Conservation (phyloP, 495 filamentous ascomycete species). For the Penicillium antarcticum region DNA sequence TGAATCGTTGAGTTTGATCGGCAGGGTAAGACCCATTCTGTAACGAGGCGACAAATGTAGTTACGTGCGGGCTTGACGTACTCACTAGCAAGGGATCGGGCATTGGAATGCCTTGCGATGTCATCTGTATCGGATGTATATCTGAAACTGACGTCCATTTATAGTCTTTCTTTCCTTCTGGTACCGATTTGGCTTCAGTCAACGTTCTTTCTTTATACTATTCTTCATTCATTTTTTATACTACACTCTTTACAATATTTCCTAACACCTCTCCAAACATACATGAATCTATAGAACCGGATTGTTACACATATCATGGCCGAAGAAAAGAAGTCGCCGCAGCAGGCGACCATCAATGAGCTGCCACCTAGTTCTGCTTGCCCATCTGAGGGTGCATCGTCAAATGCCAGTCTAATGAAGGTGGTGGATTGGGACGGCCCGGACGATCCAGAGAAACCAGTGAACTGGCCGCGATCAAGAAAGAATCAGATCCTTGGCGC, state of each 20-base stretch:
- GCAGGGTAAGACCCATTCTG: neutral
- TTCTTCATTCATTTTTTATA: neutral
- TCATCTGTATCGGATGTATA: neutral
- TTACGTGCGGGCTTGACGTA: constrained; percentile 4
- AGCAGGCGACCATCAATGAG: neutral
- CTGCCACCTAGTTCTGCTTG: neutral
- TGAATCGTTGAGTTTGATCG: neutral
- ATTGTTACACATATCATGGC: neutral
- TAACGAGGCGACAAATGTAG: neutral
- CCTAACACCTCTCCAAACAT: neutral
- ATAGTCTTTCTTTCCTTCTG: neutral
- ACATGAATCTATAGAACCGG: neutral
- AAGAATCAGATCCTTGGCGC: constrained; percentile 9
- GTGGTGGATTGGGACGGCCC: constrained; percentile 35
- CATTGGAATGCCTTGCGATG: neutral
- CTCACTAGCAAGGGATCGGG: constrained; percentile 1
- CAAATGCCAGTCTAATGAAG: neutral
- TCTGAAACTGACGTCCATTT: neutral
- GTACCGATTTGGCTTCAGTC: neutral
- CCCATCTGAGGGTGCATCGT: neutral
- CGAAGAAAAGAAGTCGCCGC: neutral
- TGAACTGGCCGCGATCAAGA: constrained; percentile 48
- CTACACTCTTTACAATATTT: neutral
- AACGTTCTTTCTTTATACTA: neutral
- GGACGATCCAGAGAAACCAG: constrained; percentile 58